Base-by-base conservation (phyloP, 225 moss, liverwort and hornwort species). In the Sphagnum tenellum region DNA sequence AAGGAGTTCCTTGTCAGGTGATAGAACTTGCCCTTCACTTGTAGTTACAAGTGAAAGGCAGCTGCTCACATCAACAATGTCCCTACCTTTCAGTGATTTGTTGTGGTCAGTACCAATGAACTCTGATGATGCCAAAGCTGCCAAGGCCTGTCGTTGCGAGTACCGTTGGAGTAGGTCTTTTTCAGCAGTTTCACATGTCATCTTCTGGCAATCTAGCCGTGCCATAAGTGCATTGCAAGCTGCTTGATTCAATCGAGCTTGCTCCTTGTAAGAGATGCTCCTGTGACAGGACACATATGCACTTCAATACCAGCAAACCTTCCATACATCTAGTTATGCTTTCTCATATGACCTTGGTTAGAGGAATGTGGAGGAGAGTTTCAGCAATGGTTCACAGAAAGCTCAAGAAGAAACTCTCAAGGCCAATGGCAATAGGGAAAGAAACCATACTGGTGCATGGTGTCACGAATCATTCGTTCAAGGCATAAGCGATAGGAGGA, bases 391-490 rank as follows among this genome's bases (percentile, higher is more conserved):
- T 57, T 12, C 57, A 10, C 4, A 51, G 44, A 29, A 29, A 29
- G 29, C 29, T 29, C 29, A 29, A 29, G 29, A 29, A 29, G 29
- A 29, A 29, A 29, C 29, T 29, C 29, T 29, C 29, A 29, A 29
- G 29, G 29, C 29, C 29, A 29, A 29, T 29, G 29, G 29, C 45
- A 5, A 9, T 44, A 53, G 52, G 55, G 52, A n/a, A 70, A 75
- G 79, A 79, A 67, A 72, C 76, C 83, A 69, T 80, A 83, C 79
- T 83, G 80, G 61, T 82, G 79, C 77, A 77, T 77, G 65, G 75
- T 78, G 68, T 82, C 73, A 60, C 79, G 83, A 70, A 77, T 70
- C 73, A 77, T 67, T 62, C 80, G 75, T 67, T 75, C 77, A 69
- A 77, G 61, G 74, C 78, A 84, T 56, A 80, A 72, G 59, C 74